A percentile compares a stretch with the other conserved stretches of the same genome.
Conservation (phyloP, 2,329 filamentous ascomycete species). For the Neofusicoccum kwambonambiense region DNA sequence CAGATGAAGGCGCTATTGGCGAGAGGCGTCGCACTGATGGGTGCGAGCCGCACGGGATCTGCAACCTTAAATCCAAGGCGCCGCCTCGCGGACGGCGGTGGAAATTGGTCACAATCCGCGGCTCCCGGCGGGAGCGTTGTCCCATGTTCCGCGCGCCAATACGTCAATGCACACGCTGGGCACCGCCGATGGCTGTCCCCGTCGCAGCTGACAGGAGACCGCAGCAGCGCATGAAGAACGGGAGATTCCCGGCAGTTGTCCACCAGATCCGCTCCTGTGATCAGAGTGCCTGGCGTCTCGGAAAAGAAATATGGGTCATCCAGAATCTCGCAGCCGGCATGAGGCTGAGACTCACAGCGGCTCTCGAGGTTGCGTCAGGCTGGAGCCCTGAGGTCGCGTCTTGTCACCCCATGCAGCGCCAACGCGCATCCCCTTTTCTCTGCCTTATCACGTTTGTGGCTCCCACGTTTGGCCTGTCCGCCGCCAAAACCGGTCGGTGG, state of each 20-base stretch:
- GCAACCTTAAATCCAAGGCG: neutral
- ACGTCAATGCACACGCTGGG: neutral
- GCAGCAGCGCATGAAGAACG: too few species aligned
- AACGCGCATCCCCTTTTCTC: neutral
- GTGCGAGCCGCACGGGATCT: neutral
- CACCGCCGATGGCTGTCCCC: too few species aligned
- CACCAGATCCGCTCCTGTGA: neutral
- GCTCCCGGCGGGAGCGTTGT: neutral
- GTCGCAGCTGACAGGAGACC: neutral
- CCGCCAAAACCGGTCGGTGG: neutral
- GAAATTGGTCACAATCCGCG: neutral
- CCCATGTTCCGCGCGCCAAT: neutral
- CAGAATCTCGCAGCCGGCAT: neutral
- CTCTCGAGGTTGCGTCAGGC: neutral
- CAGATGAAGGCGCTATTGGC: neutral
- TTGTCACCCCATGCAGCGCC: neutral
- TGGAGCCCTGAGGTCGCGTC: neutral
- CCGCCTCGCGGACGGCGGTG: neutral
- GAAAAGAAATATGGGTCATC: neutral
- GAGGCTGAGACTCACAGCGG: neutral
- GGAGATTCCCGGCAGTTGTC: too few species aligned
- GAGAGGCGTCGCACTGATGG: neutral
- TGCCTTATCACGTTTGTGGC: neutral
- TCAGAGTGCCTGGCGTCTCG: neutral
- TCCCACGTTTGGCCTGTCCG: neutral